Evolutionary conservation across 208 protist genomes (phyloP), one percentile per base, ranked within the genome.

Genomic region (Trypanosoma vivax): DNA sequence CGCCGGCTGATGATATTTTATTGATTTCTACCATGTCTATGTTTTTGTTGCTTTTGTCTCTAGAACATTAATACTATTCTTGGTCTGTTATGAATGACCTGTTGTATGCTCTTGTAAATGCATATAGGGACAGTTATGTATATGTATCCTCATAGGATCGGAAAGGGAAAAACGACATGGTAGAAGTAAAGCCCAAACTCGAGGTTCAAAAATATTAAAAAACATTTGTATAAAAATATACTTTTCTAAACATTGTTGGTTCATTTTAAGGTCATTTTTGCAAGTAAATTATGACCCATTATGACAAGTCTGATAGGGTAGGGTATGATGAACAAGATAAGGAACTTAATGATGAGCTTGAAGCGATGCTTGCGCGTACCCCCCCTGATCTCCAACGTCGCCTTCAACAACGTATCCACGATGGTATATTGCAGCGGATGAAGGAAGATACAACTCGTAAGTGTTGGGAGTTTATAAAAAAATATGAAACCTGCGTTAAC

Each of bases 381-480:
- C 81, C 79, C 28, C 78, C 67, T 41, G 55, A 90, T 29, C 65
- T 88, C 24, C 62, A 77, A 39, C 70, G 75, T 5, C 62, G 83
- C 53, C 35, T 93, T 45, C 76, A 89, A 51, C 86, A 93, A 34
- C 81, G 86, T 35, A 64, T 93, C 30, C 86, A 93, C 63, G 86
- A 93, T 50, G 86, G 70, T 23, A 90, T 93, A 54, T 50, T 93
- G 24, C 70, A 78, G n/a, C 75, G 81, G 13, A 82, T 93, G 79
- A 93, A 93, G 50, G 86, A 89, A 50, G 82, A 93, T 30, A 81
- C 72, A 9, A 88, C 86, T 14, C 70, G 76, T 13, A 83, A 80
- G 49, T 93, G 86, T 51, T 83, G 80, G 69, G 38, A 67, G 4
- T 83, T 90, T 51, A 65, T 90, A 2, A 68, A 83, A 50, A 87